Conservation (phyloP, 305 asterid genomes). For the Coffea humblotiana region DNA sequence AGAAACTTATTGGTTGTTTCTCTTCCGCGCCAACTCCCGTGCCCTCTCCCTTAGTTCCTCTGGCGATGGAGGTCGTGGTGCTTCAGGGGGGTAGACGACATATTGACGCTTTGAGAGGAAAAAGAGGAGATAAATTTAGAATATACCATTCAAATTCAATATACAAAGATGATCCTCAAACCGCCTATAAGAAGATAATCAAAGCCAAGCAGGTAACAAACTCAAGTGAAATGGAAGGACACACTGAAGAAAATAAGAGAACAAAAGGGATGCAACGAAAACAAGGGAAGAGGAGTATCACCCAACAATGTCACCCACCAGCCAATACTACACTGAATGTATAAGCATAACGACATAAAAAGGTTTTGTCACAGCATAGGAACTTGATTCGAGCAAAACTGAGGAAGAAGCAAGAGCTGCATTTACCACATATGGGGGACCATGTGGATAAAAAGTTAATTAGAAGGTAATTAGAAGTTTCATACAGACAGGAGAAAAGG, state of each 20-base stretch:
- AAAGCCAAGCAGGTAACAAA: not conserved
- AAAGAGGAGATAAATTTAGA: not conserved
- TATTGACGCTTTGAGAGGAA: conserved; percentile 64
- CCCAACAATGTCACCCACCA: too few species aligned
- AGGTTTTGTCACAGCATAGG: not conserved
- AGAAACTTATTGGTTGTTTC: conserved; percentile 26
- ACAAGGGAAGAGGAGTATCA: not conserved
- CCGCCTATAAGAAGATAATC: not conserved
- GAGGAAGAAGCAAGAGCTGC: not conserved
- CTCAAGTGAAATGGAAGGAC: not conserved
- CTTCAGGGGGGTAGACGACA: conserved; percentile 87
- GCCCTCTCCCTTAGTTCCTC: conserved; percentile 93
- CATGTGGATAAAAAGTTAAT: not conserved
- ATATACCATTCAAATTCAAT: not conserved
- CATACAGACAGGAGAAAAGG: not conserved
- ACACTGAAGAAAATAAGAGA: not conserved
- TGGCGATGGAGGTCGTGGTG: conserved; percentile 76
- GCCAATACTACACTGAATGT: too few species aligned
- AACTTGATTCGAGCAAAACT: not conserved
- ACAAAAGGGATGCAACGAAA: not conserved
- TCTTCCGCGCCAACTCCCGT: conserved; percentile 68
- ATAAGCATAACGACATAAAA: not conserved
- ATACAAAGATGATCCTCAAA: not conserved
- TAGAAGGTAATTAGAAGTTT: not conserved
- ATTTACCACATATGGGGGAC: not conserved